Base-by-base conservation (phyloP, 306 rosid species). In the Glycine tomentella region DNA sequence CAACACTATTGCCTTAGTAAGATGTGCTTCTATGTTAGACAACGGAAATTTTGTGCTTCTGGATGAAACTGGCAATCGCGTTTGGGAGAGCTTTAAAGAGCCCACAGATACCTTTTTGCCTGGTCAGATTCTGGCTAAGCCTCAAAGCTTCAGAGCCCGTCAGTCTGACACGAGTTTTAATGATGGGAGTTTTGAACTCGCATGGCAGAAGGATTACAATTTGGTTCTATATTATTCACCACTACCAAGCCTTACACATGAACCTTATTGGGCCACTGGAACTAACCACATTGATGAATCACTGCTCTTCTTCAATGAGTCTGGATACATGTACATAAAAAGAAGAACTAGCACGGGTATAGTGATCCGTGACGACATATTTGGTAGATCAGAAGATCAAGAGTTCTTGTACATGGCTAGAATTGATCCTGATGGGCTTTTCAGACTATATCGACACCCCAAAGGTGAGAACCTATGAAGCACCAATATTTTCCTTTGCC, bases 51-150 rank as follows among this genome's bases (percentile, higher is more conserved):
- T 67, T 42, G 72, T 16, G 72, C 72, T 67, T 44, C 14, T 44
- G 4, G 72, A 44, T 44, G 17, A 44, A 0, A 5, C 4, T 42
- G 72, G 72, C 3, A 67, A 67, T 3, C 13, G 3, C 36, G 53
- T 67, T 15, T 67, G 72, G 72, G 72, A 67, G 53, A 67, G 36
- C 53, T 67, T 67, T 67, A 53, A 67, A 17, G 72, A 67, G 15
- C 72, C 72, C 14, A 67, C 69, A 2, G 84, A 85, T 50, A 82
- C 84, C 3, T 20, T 87, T 51, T 46, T 87, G 71, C 85, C 87
- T 3, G 65, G 83, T 3, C 88, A 82, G 72, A 72, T 45, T 31
- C 52, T 87, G 25, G 36, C 15, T 1, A 75, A 12, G 20, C 81
- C 81, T 0, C 38, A 2, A 2, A 57, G 7, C 40, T 73, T 85